These are phyloP conservation scores for Zizania palustris DNA, from an alignment of 202 grass and related monocot species.

Conservation along the genomic window DNA sequence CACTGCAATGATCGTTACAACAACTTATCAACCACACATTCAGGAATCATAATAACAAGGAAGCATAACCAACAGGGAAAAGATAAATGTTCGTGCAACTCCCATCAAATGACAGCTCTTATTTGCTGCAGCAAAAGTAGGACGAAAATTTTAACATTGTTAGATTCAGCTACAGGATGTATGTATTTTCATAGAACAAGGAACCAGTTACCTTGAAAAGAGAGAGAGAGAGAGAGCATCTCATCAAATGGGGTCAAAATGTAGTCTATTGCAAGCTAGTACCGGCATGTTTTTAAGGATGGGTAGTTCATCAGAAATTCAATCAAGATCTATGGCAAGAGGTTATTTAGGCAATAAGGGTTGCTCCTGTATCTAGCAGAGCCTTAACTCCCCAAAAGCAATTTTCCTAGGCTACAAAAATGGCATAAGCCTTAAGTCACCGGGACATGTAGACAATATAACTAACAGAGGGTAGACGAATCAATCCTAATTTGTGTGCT, in stretches of 20 bases:
- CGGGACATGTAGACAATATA: conserved; percentile 4
- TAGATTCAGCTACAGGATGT: no score
- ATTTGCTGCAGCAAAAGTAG: no score
- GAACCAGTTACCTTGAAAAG: neutral
- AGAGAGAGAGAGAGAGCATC: neutral
- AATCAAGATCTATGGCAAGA: neutral
- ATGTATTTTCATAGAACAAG: no score
- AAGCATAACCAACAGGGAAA: neutral
- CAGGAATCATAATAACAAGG: neutral
- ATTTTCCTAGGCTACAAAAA: conserved; percentile 1
- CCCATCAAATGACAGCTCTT: neutral
- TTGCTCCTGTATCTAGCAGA: neutral
- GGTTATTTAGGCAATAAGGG: no score
- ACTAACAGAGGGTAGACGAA: neutral
- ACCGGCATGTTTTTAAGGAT: neutral
- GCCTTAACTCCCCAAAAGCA: neutral
- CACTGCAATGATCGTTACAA: conserved; percentile 51
- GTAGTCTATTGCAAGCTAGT: neutral
- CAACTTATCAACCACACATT: conserved; percentile 15
- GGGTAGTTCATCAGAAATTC: neutral
- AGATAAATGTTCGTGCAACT: neutral
- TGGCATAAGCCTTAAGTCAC: neutral
- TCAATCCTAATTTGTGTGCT: neutral
- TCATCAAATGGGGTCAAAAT: neutral
- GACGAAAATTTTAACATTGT: no score